These are phyloP conservation scores for Iberis amara DNA, from an alignment of 441 rosid genomes.

Conservation along the genomic window DNA sequence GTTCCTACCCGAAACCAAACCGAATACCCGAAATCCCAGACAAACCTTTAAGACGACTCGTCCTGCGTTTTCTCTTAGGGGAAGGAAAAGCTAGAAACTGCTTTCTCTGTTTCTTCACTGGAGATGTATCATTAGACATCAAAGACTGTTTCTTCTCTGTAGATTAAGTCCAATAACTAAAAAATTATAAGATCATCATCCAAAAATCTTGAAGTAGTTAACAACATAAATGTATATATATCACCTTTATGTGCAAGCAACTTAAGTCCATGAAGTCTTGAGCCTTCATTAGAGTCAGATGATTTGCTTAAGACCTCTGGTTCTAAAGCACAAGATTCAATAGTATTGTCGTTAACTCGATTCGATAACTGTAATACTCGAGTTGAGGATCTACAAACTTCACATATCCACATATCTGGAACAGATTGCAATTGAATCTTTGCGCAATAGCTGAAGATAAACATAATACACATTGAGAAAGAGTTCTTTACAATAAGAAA, in stretches of 20 bases:
- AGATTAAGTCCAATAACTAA: too few relatives aligned
- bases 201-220: too few relatives aligned
- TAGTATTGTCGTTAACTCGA: background rate
- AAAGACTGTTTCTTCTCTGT: too few relatives aligned
- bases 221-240: too few relatives aligned
- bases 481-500: background rate
- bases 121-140: background rate
- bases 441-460: constrained; percentile 43
- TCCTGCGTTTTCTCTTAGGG: constrained; percentile 15
- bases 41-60: background rate
- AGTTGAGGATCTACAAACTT: constrained; percentile 30
- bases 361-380: background rate
- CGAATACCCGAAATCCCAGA: too few relatives aligned
- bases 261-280: too few relatives aligned
- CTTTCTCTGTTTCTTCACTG: background rate
- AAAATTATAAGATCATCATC: too few relatives aligned
- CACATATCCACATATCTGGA: constrained; percentile 42
- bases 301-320: background rate
- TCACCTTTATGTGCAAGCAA: too few relatives aligned
- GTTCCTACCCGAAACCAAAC: background rate
- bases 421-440: background rate
- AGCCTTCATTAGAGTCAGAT: too few relatives aligned
- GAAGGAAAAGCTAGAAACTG: constrained; percentile 20
- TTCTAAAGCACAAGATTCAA: background rate
- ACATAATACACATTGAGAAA: background rate